Conservation (phyloP, 2,329 filamentous ascomycete genomes). For the Fusarium mexicanum region DNA sequence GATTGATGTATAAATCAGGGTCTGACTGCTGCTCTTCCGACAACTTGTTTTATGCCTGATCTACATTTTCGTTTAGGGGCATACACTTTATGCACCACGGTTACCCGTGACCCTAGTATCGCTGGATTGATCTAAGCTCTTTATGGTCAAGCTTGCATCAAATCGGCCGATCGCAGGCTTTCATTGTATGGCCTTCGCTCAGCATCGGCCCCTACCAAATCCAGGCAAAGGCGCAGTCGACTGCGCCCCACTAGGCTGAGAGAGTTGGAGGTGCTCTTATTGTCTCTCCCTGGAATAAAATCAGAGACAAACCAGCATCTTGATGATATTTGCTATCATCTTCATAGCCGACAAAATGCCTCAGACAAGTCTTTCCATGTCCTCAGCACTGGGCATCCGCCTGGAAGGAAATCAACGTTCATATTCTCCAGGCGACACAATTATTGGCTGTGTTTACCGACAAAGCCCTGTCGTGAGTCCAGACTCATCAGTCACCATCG, state of each 20-base stretch:
- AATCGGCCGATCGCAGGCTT: rapidly evolving
- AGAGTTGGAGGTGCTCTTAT: background rate
- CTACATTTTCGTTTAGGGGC: background rate
- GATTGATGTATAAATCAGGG: background rate
- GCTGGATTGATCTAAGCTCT: background rate
- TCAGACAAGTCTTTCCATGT: background rate
- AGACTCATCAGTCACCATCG: slow-evolving; percentile 33
- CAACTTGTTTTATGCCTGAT: background rate
- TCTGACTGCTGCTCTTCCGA: background rate
- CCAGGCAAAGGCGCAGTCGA: background rate
- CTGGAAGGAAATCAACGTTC: background rate
- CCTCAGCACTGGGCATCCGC: slow-evolving; percentile 15
- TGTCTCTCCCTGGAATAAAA: background rate
- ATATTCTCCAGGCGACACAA: slow-evolving; percentile 41
- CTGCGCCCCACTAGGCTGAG: background rate
- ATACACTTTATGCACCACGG: background rate
- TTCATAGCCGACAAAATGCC: background rate
- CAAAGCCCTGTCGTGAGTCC: slow-evolving; percentile 38
- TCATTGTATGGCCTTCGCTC: background rate
- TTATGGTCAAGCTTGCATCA: background rate
- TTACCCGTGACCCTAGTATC: background rate
- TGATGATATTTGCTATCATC: background rate
- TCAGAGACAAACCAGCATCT: background rate
- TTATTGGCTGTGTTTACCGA: slow-evolving; percentile 42
- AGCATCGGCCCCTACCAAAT: background rate